Conservation (phyloP, 495 filamentous ascomycete genomes). For the Usnea hakonensis region DNA sequence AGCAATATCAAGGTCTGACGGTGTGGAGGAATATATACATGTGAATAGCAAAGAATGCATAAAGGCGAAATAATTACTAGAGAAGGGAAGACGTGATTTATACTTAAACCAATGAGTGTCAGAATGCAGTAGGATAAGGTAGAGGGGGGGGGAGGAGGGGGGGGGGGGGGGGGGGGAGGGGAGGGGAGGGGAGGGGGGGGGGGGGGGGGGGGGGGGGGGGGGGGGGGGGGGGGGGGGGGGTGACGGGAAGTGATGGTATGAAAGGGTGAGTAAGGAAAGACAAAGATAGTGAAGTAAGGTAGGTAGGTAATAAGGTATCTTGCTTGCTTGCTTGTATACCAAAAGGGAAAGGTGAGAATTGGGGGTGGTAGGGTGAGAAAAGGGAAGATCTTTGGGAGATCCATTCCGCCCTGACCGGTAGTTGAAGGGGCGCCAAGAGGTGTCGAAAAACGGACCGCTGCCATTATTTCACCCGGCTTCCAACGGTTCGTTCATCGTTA, state of each 20-base stretch:
- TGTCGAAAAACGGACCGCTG: conserved; percentile 16
- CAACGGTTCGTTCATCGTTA: conserved; percentile 13
- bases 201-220: background rate
- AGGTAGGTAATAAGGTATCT: background rate
- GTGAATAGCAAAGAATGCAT: background rate
- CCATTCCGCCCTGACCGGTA: conserved; percentile 9
- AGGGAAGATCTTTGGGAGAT: conserved; percentile 17
- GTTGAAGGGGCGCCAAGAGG: conserved; percentile 7
- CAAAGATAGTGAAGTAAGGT: background rate
- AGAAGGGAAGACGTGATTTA: background rate
- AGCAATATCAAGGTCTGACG: background rate
- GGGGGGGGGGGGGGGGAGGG: background rate
- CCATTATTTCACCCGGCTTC: conserved; percentile 2
- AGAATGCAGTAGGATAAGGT: too few species aligned
- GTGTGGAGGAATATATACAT: background rate
- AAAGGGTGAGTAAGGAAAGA: background rate
- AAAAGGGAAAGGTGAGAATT: background rate
- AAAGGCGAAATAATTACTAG: background rate
- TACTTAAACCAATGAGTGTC: background rate
- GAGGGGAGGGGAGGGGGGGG: background rate
- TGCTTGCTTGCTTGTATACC: too few species aligned
- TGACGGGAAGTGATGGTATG: too few species aligned
- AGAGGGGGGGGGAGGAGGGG: background rate
- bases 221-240: background rate
- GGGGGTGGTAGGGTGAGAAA: too few species aligned